Percentiles rank a stretch among this genome's conserved stretches.
Evolutionary conservation across 306 rosid genomes (phyloP).

Genomic region (Dryas drummondii): DNA sequence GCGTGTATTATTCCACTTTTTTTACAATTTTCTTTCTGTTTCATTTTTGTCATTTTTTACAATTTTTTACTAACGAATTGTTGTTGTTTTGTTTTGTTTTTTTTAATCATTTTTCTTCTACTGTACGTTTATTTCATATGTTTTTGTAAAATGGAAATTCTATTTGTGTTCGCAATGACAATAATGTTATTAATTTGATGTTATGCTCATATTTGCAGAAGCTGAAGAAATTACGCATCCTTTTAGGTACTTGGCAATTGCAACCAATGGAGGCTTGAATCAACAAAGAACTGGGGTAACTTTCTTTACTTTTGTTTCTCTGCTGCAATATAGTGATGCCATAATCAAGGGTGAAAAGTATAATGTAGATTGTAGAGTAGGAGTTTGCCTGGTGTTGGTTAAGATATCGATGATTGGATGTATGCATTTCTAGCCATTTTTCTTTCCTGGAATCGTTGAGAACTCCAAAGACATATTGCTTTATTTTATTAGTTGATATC

Average conservation of each 20-base stretch:
- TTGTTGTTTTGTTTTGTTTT: no score
- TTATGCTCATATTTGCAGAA: slow-evolving; percentile 43
- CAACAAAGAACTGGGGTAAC: slow-evolving; percentile 98
- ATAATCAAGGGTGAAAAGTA: not conserved
- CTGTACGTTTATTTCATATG: not conserved
- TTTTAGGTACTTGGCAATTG: slow-evolving; percentile 77
- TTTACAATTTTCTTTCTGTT: not conserved
- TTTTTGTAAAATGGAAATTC: slow-evolving; percentile 1
- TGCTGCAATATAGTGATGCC: not conserved
- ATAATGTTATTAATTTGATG: slow-evolving; percentile 15
- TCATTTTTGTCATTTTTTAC: not conserved
- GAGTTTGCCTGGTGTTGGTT: not conserved
- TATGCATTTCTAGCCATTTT: slow-evolving; percentile 10
- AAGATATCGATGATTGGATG: slow-evolving; percentile 2
- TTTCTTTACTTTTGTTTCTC: slow-evolving; percentile 17
- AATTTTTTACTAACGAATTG: not conserved
- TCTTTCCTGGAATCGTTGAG: slow-evolving; percentile 7
- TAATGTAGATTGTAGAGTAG: not conserved
- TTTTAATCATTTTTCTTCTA: not conserved
- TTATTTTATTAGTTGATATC: slow-evolving; percentile 12
- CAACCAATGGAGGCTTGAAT: slow-evolving; percentile 98
- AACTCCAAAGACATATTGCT: not conserved
- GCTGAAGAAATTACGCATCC: slow-evolving; percentile 52
- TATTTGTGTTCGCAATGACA: not conserved
- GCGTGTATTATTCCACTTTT: slow-evolving; percentile 31